Conservation (phyloP, 768 basidiomycete genomes). For the Russula virescens region DNA sequence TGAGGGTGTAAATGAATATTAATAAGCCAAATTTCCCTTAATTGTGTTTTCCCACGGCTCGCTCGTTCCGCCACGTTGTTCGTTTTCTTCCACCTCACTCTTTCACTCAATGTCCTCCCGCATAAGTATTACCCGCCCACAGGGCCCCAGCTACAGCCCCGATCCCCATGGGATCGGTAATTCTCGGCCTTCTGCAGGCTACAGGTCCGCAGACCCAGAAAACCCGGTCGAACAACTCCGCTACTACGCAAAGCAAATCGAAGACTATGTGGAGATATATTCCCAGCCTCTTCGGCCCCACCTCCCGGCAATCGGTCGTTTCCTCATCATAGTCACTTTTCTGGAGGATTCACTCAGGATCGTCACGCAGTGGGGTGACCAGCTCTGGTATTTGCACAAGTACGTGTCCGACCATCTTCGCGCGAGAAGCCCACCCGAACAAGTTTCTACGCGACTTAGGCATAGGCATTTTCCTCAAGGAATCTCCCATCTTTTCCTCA, state of each 20-base stretch:
- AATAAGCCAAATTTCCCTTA: background rate
- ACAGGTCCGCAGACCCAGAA: conserved; percentile 75
- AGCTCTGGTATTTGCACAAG: conserved; percentile 98
- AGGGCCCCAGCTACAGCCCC: conserved; percentile 43
- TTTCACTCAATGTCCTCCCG: conserved; percentile 60
- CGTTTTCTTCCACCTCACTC: background rate
- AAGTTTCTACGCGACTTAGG: conserved; percentile 37
- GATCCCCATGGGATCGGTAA: conserved; percentile 82
- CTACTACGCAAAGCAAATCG: conserved; percentile 64
- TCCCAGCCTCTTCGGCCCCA: conserved; percentile 92
- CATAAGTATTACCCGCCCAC: conserved; percentile 76
- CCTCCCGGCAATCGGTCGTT: conserved; percentile 90
- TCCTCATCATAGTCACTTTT: conserved; percentile 97
- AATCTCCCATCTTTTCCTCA: conserved; percentile 86
- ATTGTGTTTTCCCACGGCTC: background rate
- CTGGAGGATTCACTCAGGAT: conserved; percentile 95
- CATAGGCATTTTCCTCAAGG: conserved; percentile 96
- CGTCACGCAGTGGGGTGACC: conserved; percentile 91
- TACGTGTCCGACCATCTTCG: conserved; percentile 37
- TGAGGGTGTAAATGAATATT: background rate
- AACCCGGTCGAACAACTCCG: conserved; percentile 77
- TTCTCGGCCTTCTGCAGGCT: conserved; percentile 60
- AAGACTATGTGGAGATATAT: conserved; percentile 90
- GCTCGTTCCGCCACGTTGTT: conserved; percentile 2
- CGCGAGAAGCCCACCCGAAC: conserved; percentile 15